Percentiles rank a stretch among this genome's conserved stretches.
These are phyloP conservation scores for Fusarium odoratissimum DNA, from an alignment of 2,329 filamentous ascomycete species.

Conservation along the genomic window DNA sequence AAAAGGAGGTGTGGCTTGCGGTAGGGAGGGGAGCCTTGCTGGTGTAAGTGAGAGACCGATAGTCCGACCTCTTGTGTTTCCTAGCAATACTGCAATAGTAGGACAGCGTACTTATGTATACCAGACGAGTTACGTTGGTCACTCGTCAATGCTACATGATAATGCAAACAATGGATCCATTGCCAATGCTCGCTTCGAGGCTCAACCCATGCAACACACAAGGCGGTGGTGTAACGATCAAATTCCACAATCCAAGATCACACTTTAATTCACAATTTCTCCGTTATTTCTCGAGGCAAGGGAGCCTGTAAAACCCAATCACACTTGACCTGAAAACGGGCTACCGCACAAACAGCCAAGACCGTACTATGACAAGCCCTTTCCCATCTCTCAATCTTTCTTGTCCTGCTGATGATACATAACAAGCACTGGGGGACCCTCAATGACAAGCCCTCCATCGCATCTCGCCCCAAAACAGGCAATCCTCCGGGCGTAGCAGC, in stretches of 20 bases:
- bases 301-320: not conserved
- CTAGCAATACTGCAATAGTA: constrained; percentile 8
- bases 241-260: not conserved
- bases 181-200: constrained; percentile 33
- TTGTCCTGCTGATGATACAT: constrained; percentile 29
- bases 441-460: constrained; percentile 36
- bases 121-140: constrained; percentile 1
- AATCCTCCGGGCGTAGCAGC: constrained; percentile 40
- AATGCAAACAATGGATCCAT: constrained; percentile 5
- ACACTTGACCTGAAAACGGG: not conserved
- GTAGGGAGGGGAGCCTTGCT: not conserved
- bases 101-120: constrained; percentile 11
- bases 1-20: constrained; percentile 10
- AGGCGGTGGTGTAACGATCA: constrained; percentile 18
- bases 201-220: constrained; percentile 30
- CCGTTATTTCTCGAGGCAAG: not conserved
- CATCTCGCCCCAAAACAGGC: constrained; percentile 39
- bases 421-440: not conserved
- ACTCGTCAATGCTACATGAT: constrained; percentile 4
- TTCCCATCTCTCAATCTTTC: not conserved
- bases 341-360: constrained; percentile 18
- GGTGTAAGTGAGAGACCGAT: constrained; percentile 22
- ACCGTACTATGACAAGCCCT: constrained; percentile 16
- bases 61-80: constrained; percentile 8
- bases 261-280: not conserved